These are phyloP conservation scores for Erigeron philadelphicus DNA, from an alignment of 140 eudicot species.

Conservation along the genomic window DNA sequence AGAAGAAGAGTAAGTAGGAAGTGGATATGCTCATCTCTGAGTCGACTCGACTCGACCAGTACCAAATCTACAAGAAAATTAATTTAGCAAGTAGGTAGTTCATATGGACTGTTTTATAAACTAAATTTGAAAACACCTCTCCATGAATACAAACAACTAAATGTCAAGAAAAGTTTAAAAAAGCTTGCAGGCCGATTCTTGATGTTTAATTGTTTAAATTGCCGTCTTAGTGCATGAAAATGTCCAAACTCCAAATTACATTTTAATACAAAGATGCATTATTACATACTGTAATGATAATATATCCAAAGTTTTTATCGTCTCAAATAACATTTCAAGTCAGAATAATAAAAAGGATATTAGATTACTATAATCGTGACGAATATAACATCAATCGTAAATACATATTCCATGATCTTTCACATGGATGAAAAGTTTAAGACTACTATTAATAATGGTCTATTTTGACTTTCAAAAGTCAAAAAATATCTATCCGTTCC, in stretches of 20 bases:
- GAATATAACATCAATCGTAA: conserved; percentile 8
- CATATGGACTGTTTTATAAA: neutral
- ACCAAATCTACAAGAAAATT: neutral
- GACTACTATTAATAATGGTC: conserved; percentile 9
- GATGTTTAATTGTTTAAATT: conserved; percentile 13
- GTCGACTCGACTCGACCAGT: neutral
- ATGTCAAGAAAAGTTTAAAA: conserved; percentile 5
- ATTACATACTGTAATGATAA: too few relatives aligned
- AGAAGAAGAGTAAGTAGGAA: neutral
- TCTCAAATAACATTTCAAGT: too few relatives aligned
- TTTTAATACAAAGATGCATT: too few relatives aligned
- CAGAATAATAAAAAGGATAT: neutral
- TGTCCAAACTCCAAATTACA: too few relatives aligned
- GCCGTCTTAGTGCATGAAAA: conserved; percentile 24
- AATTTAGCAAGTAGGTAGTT: neutral
- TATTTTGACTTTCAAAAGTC: conserved; percentile 8
- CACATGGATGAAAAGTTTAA: conserved; percentile 1
- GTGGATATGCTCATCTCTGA: conserved; percentile 11
- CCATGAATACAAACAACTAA: conserved; percentile 26
- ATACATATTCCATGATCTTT: neutral
- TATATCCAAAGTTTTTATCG: neutral
- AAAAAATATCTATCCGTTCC: conserved; percentile 13
- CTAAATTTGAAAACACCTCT: conserved; percentile 13
- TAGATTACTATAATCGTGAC: neutral
- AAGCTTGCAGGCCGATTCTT: conserved; percentile 23